A percentile compares a stretch with the other conserved stretches of the same genome.
Evolutionary conservation across 1,284 basidiomycete genomes (phyloP).

Genomic region (Phlebopus sp.): DNA sequence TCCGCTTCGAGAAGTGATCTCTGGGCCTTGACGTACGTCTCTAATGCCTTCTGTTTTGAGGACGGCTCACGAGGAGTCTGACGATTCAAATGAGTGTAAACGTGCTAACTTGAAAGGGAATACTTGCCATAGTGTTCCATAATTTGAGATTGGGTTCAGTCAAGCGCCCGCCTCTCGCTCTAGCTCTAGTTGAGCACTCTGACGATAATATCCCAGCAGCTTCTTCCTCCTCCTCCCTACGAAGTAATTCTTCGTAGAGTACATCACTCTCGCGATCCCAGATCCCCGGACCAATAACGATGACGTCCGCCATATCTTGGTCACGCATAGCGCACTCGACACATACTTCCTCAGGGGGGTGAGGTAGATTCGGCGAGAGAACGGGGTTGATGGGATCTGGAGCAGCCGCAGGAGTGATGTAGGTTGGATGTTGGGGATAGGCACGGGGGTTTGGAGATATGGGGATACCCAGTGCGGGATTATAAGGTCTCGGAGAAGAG

Average conservation of each 20-base stretch:
- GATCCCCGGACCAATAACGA: slow-evolving; percentile 80
- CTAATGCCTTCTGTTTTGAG: slow-evolving; percentile 70
- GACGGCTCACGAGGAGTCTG: slow-evolving; percentile 80
- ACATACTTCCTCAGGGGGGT: slow-evolving; percentile 78
- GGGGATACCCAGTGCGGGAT: slow-evolving; percentile 40
- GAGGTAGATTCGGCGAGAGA: slow-evolving; percentile 47
- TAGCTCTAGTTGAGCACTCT: slow-evolving; percentile 53
- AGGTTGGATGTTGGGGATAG: slow-evolving; percentile 72
- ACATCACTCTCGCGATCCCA: slow-evolving; percentile 93
- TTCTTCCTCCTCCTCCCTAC: slow-evolving; percentile 72
- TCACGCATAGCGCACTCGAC: slow-evolving; percentile 99
- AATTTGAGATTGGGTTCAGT: slow-evolving; percentile 82
- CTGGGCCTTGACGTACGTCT: slow-evolving; percentile 70
- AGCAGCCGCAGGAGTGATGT: slow-evolving; percentile 56
- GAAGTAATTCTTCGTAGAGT: slow-evolving; percentile 75
- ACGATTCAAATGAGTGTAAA: slow-evolving; percentile 1
- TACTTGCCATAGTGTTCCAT: slow-evolving; percentile 81
- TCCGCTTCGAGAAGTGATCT: slow-evolving; percentile 72
- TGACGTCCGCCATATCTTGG: slow-evolving; percentile 95
- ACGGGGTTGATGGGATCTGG: slow-evolving; percentile 58
- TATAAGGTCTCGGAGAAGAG: slow-evolving; percentile 58
- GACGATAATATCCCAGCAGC: slow-evolving; percentile 42
- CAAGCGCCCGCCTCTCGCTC: slow-evolving; percentile 65
- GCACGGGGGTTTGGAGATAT: slow-evolving; percentile 65
- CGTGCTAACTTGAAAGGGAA: slow-evolving; percentile 15